A percentile compares a stretch with the other conserved stretches of the same genome.
Evolutionary conservation across 768 basidiomycete species (phyloP).

Genomic region (Porpolomopsis calyptriformis): DNA sequence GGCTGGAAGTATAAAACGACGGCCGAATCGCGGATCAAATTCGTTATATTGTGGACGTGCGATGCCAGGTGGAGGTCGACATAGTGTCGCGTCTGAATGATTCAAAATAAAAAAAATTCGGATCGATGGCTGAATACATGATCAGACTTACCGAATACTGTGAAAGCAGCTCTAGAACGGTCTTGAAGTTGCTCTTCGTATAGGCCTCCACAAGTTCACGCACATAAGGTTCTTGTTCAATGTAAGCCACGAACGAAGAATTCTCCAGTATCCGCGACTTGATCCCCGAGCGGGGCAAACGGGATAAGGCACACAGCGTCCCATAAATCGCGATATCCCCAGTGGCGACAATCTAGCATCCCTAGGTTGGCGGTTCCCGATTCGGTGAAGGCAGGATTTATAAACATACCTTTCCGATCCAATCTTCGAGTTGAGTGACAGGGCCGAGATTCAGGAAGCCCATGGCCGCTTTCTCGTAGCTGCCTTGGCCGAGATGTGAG

Average conservation of each 20-base stretch:
- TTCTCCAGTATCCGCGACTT: conserved; percentile 60
- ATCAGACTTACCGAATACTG: conserved; percentile 51
- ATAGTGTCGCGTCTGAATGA: conserved; percentile 56
- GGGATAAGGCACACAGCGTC: conserved; percentile 75
- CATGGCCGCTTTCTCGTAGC: conserved; percentile 73
- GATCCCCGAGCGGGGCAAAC: conserved; percentile 58
- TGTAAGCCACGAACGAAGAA: conserved; percentile 57
- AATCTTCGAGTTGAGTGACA: conserved; percentile 59
- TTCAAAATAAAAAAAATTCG: background rate
- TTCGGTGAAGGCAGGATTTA: background rate
- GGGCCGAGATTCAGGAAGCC: conserved; percentile 61
- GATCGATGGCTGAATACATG: background rate
- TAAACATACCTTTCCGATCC: conserved; percentile 54
- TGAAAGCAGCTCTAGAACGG: conserved; percentile 63
- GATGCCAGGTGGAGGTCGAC: conserved; percentile 67
- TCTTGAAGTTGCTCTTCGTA: conserved; percentile 79
- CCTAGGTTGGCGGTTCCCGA: background rate
- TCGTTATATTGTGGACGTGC: conserved; percentile 57
- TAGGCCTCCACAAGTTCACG: conserved; percentile 82
- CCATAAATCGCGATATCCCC: conserved; percentile 84
- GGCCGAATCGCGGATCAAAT: conserved; percentile 64
- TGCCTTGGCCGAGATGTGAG: conserved; percentile 56
- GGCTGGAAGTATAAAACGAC: conserved; percentile 86
- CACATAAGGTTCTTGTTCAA: conserved; percentile 80
- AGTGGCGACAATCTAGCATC: conserved; percentile 55